These are phyloP conservation scores for Leersia perrieri DNA, from an alignment of 176 grass and related monocot species.

Conservation along the genomic window DNA sequence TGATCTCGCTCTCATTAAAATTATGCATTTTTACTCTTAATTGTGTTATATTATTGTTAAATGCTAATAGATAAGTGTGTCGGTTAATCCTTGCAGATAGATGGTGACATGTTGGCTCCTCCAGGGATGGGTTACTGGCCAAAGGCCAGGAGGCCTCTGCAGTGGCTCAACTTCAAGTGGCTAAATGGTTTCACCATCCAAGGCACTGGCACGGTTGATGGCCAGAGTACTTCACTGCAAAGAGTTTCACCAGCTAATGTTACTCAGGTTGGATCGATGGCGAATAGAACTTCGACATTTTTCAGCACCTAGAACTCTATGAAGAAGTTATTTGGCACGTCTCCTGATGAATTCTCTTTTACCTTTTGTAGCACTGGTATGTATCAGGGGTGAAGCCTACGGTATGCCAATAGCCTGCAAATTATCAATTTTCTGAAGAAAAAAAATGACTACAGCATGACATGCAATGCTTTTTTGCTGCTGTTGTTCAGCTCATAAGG, in stretches of 20 bases:
- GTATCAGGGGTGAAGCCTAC: constrained; percentile 41
- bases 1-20: background rate
- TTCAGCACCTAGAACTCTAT: background rate
- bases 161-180: constrained; percentile 90
- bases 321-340: background rate
- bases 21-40: background rate
- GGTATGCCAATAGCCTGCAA: background rate
- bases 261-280: constrained; percentile 13
- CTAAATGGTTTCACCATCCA: constrained; percentile 52
- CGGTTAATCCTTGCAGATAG: constrained; percentile 49
- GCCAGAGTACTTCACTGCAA: constrained; percentile 34
- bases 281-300: background rate
- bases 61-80: background rate
- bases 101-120: constrained; percentile 56
- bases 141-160: constrained; percentile 39
- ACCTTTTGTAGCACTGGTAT: constrained; percentile 7
- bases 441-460: background rate
- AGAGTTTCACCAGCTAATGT: constrained; percentile 25
- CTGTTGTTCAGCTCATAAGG: constrained; percentile 43
- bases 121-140: constrained; percentile 38
- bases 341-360: background rate
- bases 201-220: constrained; percentile 57
- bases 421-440: background rate
- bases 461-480: background rate
- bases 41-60: background rate